A percentile compares a stretch with the other conserved stretches of the same genome.
These are phyloP conservation scores for Chlorella sp. DNA, from an alignment of 139 green algal species.

Conservation along the genomic window DNA sequence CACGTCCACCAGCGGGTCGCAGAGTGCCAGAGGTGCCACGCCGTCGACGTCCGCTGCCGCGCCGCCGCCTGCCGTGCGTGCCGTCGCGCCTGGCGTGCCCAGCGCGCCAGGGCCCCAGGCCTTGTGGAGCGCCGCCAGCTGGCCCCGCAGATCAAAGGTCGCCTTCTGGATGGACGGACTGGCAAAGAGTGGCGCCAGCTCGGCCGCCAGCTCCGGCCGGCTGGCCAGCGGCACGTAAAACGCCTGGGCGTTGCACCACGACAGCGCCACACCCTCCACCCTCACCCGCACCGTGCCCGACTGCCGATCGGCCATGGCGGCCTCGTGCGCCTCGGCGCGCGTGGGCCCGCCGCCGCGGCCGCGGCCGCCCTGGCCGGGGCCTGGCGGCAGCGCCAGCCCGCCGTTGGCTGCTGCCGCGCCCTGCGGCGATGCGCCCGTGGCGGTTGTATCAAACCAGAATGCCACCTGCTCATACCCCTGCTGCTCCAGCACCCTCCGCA, in stretches of 20 bases:
- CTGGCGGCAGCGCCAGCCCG: neutral
- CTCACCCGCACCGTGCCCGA: conserved; percentile 1
- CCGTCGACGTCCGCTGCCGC: neutral
- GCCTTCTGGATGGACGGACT: conserved; percentile 30
- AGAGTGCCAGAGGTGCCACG: conserved; percentile 20
- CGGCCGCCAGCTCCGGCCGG: conserved; percentile 15
- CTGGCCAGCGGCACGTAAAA: conserved; percentile 47
- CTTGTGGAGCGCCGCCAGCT: conserved; percentile 45
- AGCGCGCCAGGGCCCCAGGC: conserved; percentile 18
- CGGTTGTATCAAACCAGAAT: conserved; percentile 21
- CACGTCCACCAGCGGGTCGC: conserved; percentile 71
- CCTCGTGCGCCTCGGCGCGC: neutral
- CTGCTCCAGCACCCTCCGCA: conserved; percentile 7
- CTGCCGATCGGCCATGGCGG: conserved; percentile 16
- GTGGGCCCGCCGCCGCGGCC: neutral
- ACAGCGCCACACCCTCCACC: conserved; percentile 54
- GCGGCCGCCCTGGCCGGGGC: neutral
- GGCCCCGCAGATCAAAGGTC: conserved; percentile 61
- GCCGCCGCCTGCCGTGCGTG: neutral
- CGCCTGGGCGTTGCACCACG: conserved; percentile 33
- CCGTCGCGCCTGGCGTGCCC: neutral
- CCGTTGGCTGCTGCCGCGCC: too few relatives aligned
- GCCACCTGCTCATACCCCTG: neutral
- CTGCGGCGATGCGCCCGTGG: too few relatives aligned
- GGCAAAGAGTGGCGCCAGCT: conserved; percentile 38